Evolutionary conservation across 192 early-diverging fungal genomes (phyloP).

Genomic region (Allomyces macrogynus): DNA sequence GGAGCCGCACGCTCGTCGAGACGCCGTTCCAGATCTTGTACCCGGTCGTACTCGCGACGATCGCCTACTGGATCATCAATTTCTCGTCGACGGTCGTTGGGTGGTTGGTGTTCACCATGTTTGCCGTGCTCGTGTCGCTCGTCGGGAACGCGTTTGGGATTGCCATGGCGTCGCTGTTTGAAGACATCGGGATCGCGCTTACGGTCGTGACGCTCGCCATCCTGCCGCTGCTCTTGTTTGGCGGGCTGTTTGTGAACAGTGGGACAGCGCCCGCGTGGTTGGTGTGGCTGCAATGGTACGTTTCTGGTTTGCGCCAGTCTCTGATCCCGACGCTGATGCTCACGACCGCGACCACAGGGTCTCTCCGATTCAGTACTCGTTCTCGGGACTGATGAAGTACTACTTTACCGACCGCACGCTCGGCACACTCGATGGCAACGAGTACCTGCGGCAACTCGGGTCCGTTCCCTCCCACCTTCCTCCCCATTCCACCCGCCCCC

Average conservation of each 20-base stretch:
- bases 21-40: constrained; percentile 25
- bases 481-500: no score
- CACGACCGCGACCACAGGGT: constrained; percentile 1
- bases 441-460: no score
- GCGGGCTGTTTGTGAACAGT: constrained; percentile 36
- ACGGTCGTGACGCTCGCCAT: constrained; percentile 22
- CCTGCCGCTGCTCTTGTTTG: constrained; percentile 30
- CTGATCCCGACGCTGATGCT: neutral
- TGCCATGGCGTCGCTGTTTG: constrained; percentile 22
- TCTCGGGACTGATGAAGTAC: neutral
- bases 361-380: neutral
- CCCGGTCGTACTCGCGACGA: constrained; percentile 18
- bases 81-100: constrained; percentile 4
- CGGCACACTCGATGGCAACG: neutral
- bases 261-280: constrained; percentile 30
- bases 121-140: constrained; percentile 4
- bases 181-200: constrained; percentile 18
- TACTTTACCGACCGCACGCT: neutral
- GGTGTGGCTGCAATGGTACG: constrained; percentile 21
- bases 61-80: constrained; percentile 33
- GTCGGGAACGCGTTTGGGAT: constrained; percentile 32
- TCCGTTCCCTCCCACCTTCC: no score
- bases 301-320: neutral
- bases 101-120: neutral
- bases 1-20: constrained; percentile 29